A percentile compares a stretch with the other conserved stretches of the same genome.
These are phyloP conservation scores for Dendrobium catenatum DNA, from an alignment of 106 monocot genomes.

Conservation along the genomic window DNA sequence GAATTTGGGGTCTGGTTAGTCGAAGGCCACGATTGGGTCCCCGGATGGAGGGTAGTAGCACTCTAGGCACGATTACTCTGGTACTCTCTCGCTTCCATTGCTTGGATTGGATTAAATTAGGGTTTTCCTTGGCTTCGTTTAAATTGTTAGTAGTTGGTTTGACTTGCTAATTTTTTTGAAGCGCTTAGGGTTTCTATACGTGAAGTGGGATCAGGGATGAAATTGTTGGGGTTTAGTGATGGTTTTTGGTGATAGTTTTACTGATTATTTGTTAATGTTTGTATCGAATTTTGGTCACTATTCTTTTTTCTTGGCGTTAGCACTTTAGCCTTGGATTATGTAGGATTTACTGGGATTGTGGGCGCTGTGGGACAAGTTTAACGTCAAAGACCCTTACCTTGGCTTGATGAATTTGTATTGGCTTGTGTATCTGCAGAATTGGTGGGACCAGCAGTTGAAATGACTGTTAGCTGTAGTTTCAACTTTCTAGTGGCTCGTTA, in stretches of 20 bases:
- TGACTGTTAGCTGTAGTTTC: not conserved
- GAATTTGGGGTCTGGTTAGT: constrained; percentile 34
- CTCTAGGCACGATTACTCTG: constrained; percentile 30
- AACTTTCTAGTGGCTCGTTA: not conserved
- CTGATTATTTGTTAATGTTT: not conserved
- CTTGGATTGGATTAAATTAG: constrained; percentile 11
- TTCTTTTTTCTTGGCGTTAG: not conserved
- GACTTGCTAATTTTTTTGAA: not conserved
- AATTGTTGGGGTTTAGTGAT: not conserved
- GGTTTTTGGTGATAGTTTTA: not conserved
- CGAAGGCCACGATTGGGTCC: constrained; percentile 46
- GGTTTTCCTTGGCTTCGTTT: constrained; percentile 8
- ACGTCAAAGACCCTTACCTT: not conserved
- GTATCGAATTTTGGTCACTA: not conserved
- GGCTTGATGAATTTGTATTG: not conserved
- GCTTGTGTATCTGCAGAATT: not conserved
- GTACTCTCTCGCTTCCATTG: not conserved
- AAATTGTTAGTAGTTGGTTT: constrained; percentile 1
- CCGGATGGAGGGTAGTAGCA: constrained; percentile 80
- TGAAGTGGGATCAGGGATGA: not conserved
- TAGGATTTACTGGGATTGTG: not conserved
- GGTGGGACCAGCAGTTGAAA: not conserved
- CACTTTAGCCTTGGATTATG: not conserved
- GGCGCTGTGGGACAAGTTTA: not conserved
- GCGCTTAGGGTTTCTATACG: constrained; percentile 2